Evolutionary conservation across 495 filamentous ascomycete species (phyloP), one percentile per base, ranked within the genome.

Genomic region (Daldinia vernicosa): DNA sequence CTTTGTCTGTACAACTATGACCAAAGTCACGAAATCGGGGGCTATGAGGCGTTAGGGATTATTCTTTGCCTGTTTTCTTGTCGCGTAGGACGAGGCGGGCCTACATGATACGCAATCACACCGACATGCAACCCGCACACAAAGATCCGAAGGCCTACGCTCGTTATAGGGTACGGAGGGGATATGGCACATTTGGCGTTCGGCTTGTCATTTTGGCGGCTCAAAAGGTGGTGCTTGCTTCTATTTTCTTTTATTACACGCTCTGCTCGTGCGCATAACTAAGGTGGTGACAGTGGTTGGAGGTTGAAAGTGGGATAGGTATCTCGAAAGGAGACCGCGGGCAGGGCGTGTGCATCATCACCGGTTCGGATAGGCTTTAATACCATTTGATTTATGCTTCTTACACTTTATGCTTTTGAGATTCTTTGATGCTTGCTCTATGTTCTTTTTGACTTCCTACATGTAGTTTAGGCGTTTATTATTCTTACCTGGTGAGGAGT

Each of bases 11-110:
- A 47, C 17, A 40, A 27, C 39, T 35, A 53, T 35, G 62, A 50
- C 9, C 15, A 56, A 9, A 53, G 37, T 56, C 28, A 65, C 26
- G 51, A 52, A 57, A 58, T 30, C n/a, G 37, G 32, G 30, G 39
- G n/a, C 47, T 22, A 58, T 37, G 40, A 51, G 63, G 63, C 63
- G 63, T 52, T 59, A 4, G 24, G 32, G 19, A 24, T 56, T 37
- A 35, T 30, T 37, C 28, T 17, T 55, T 55, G 14, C n/a, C 19
- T 56, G n/a, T n/a, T 56, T 56, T 56, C 53, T 35, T 56, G 15
- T 35, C 28, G 50, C 3, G 45, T 17, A 26, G 19, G 19, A 40
- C 15, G 43, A 22, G 3, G 43, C 17, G 17, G 43, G 43, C 43
- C 17, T 47, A 4, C 43, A 47, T 17, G 6, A 47, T 47, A 12